Conservation (phyloP, 495 filamentous ascomycete genomes). For the Pyrenula aspistea region DNA sequence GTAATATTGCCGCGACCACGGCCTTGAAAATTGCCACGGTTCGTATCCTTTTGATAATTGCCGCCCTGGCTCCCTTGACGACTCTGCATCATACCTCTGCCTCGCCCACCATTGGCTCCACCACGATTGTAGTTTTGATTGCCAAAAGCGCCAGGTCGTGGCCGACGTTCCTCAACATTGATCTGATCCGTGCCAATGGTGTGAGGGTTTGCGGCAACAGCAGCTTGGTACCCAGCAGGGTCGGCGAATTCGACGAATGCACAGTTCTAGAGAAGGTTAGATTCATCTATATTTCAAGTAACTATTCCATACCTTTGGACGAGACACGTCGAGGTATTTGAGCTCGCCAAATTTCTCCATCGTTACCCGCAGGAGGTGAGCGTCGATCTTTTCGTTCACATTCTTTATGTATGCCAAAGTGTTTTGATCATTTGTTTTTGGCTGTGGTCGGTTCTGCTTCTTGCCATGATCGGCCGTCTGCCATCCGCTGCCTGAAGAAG, state of each 20-base stretch:
- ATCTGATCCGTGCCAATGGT: constrained; percentile 69
- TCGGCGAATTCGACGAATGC: constrained; percentile 91
- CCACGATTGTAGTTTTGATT: constrained; percentile 45
- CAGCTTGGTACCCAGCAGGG: constrained; percentile 63
- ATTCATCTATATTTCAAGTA: not conserved
- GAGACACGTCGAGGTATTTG: constrained; percentile 79
- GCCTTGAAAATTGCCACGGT: constrained; percentile 41
- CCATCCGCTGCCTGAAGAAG: constrained; percentile 47
- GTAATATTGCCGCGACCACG: constrained; percentile 41
- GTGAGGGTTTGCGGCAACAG: constrained; percentile 76
- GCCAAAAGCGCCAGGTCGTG: constrained; percentile 54
- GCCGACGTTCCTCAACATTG: constrained; percentile 77
- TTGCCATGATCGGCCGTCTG: constrained; percentile 78
- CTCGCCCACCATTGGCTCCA: constrained; percentile 39
- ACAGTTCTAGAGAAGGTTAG: constrained; percentile 56
- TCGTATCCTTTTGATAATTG: constrained; percentile 49
- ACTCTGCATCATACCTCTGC: constrained; percentile 47
- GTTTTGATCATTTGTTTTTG: constrained; percentile 47
- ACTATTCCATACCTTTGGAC: constrained; percentile 58
- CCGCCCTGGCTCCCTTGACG: constrained; percentile 53
- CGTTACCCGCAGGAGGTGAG: constrained; percentile 49
- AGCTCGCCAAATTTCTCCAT: constrained; percentile 67
- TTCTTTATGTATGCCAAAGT: constrained; percentile 85
- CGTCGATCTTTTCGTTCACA: constrained; percentile 72
- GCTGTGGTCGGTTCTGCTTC: constrained; percentile 55